phyloP scores from a whole-genome alignment of 2,329 filamentous ascomycete genomes.

The Monascus ruber region DNA sequence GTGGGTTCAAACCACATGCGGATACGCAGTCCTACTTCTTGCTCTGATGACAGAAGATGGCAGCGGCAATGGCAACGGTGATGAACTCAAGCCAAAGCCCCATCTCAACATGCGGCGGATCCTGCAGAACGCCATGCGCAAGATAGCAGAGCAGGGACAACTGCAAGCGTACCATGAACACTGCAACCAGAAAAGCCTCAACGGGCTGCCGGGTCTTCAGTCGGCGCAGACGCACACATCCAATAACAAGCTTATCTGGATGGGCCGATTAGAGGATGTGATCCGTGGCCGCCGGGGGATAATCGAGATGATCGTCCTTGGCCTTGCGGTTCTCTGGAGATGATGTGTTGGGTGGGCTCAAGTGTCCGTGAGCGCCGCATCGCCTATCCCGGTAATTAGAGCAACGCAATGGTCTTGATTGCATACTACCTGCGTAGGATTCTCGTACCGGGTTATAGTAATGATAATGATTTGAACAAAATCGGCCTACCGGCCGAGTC shows the following conservation, averaged over 20 bases:
- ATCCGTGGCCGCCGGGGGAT: constrained; percentile 7
- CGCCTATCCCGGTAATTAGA: too few relatives aligned
- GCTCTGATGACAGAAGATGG: constrained; percentile 26
- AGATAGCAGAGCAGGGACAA: constrained; percentile 39
- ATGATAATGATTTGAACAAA: too few relatives aligned
- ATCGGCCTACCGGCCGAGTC: too few relatives aligned
- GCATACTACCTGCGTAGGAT: too few relatives aligned
- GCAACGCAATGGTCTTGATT: too few relatives aligned
- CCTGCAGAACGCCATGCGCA: constrained; percentile 41
- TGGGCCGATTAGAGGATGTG: constrained; percentile 26
- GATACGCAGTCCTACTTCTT: constrained; percentile 51
- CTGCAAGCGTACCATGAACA: constrained; percentile 45
- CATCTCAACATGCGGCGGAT: constrained; percentile 45
- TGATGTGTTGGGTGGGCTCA: too few relatives aligned
- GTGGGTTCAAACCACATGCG: constrained; percentile 51
- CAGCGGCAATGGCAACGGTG: not conserved
- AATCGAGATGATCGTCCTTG: constrained; percentile 7
- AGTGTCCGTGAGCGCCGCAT: too few relatives aligned
- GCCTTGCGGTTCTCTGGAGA: too few relatives aligned
- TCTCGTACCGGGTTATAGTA: too few relatives aligned
- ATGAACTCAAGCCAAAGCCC: constrained; percentile 7
- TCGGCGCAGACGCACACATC: constrained; percentile 36
- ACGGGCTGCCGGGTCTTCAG: constrained; percentile 48
- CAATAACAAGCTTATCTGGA: constrained; percentile 37
- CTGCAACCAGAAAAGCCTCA: constrained; percentile 46